Conservation (phyloP, 768 basidiomycete species). For the Boletus sp. region DNA sequence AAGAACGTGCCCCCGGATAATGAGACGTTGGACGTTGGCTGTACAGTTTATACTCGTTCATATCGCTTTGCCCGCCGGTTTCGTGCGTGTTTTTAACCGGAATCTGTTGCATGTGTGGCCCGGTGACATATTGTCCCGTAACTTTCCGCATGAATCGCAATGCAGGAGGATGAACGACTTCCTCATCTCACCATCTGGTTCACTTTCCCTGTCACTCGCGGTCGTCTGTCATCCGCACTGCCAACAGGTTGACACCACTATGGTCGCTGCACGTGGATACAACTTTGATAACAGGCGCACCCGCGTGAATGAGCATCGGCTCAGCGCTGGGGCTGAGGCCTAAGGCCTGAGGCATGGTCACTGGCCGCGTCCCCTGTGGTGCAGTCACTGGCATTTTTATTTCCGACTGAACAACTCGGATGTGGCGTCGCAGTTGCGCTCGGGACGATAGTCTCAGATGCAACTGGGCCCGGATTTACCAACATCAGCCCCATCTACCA, state of each 20-base stretch:
- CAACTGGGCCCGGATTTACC: not conserved
- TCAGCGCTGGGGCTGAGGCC: not conserved
- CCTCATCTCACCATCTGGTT: not conserved
- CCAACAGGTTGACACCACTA: not conserved
- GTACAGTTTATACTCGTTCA: not conserved
- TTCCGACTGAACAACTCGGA: not conserved
- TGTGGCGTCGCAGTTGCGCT: not conserved
- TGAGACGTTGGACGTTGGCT: not conserved
- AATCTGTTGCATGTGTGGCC: not conserved
- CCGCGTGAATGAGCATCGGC: not conserved
- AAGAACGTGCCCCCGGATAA: not conserved
- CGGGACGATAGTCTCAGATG: not conserved
- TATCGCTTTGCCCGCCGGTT: not conserved
- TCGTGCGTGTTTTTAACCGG: slow-evolving; percentile 4
- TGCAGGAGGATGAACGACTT: not conserved
- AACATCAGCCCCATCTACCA: too few species aligned
- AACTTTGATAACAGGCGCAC: not conserved
- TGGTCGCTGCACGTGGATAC: not conserved
- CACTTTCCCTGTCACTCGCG: not conserved
- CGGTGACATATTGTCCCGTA: not conserved
- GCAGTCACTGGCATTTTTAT: not conserved
- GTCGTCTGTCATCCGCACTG: not conserved
- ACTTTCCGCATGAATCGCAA: not conserved
- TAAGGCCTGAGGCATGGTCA: too few species aligned
- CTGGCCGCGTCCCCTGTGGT: not conserved